These are phyloP conservation scores for Leccinum incarnatum DNA, from an alignment of 768 basidiomycete species.

Conservation along the genomic window DNA sequence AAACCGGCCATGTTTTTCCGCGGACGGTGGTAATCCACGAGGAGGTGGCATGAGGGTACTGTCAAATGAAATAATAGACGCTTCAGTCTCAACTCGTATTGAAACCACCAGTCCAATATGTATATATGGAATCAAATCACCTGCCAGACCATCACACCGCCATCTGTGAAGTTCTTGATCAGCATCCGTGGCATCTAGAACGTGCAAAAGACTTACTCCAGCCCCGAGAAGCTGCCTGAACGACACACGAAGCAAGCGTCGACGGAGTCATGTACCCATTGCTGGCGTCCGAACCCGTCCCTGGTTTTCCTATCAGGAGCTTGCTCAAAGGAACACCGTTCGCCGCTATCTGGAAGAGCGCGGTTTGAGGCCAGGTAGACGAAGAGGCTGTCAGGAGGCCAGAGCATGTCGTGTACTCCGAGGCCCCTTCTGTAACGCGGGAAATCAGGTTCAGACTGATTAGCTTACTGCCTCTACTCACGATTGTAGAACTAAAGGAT, in stretches of 20 bases:
- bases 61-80: background rate
- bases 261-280: constrained; percentile 58
- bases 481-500: constrained; percentile 29
- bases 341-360: constrained; percentile 51
- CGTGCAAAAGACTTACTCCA: constrained; percentile 55
- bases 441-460: background rate
- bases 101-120: background rate
- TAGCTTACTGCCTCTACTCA: constrained; percentile 2
- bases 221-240: constrained; percentile 54
- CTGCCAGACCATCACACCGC: constrained; percentile 44
- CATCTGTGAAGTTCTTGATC: constrained; percentile 23
- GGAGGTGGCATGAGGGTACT: constrained; percentile 39
- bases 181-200: background rate
- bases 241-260: constrained; percentile 57
- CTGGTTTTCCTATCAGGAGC: constrained; percentile 57
- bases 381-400: constrained; percentile 60
- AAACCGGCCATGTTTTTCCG: constrained; percentile 35
- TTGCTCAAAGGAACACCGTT: constrained; percentile 46
- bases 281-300: constrained; percentile 37
- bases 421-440: constrained; percentile 48
- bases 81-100: background rate
- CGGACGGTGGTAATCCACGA: constrained; percentile 42
- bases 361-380: constrained; percentile 56
- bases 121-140: constrained; percentile 14
- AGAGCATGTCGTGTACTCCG: constrained; percentile 62